Conservation (phyloP, 768 basidiomycete genomes). For the Lyophyllum decastes region DNA sequence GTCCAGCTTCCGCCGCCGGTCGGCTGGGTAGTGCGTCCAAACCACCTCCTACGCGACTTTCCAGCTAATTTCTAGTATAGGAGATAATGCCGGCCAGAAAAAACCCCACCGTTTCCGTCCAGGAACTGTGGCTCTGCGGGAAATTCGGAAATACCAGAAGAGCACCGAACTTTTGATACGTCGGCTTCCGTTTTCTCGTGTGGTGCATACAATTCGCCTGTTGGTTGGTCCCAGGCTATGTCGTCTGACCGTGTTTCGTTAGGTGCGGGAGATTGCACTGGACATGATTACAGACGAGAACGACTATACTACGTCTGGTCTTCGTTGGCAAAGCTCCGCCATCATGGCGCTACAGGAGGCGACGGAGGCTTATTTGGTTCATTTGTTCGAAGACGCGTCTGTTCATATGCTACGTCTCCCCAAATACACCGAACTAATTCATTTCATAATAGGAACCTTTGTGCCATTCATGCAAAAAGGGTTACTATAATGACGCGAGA, state of each 20-base stretch:
- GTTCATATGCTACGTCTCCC: constrained; percentile 34
- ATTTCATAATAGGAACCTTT: constrained; percentile 71
- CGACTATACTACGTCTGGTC: constrained; percentile 53
- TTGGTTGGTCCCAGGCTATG: not conserved
- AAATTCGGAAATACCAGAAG: constrained; percentile 94
- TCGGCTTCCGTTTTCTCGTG: constrained; percentile 89
- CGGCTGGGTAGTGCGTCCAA: constrained; percentile 6
- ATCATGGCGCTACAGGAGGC: constrained; percentile 95
- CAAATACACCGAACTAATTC: constrained; percentile 4
- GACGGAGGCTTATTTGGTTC: constrained; percentile 91
- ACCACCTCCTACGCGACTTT: not conserved
- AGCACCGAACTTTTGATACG: constrained; percentile 86
- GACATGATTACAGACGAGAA: constrained; percentile 85
- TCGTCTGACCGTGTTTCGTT: not conserved
- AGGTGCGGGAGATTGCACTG: constrained; percentile 95
- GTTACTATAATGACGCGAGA: constrained; percentile 98
- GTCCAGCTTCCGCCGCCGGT: constrained; percentile 4
- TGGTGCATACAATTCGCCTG: constrained; percentile 56
- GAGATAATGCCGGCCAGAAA: constrained; percentile 22
- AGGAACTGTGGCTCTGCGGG: constrained; percentile 86
- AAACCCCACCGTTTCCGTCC: constrained; percentile 78
- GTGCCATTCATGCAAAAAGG: constrained; percentile 96
- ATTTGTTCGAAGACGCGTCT: constrained; percentile 98
- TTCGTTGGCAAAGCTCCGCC: constrained; percentile 97
- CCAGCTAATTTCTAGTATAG: not conserved